Percentiles rank a stretch among this genome's conserved stretches.
Conservation (phyloP, 495 filamentous ascomycete species). For the Xylaria castorea region DNA sequence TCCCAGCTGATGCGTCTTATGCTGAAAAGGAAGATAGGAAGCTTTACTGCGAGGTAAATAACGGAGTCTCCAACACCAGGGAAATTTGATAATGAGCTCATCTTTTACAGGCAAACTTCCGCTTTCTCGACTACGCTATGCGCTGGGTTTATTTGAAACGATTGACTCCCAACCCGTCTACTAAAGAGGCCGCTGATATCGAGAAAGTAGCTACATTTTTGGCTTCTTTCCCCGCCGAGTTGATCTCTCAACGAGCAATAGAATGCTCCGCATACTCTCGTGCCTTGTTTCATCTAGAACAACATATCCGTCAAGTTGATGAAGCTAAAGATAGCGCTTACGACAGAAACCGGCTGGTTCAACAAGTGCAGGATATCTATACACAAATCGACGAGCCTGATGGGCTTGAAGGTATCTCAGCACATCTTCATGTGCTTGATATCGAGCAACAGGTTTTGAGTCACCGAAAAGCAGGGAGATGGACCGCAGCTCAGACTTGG, state of each 20-base stretch:
- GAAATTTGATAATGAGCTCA: not conserved
- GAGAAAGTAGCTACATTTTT: slow-evolving; percentile 54
- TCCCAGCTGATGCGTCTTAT: slow-evolving; percentile 57
- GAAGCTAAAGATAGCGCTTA: slow-evolving; percentile 44
- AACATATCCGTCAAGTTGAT: slow-evolving; percentile 69
- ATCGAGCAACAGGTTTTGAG: slow-evolving; percentile 92
- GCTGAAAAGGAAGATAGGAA: slow-evolving; percentile 71
- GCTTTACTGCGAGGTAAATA: slow-evolving; percentile 79
- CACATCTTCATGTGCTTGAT: slow-evolving; percentile 78
- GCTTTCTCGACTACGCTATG: slow-evolving; percentile 87
- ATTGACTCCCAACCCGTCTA: slow-evolving; percentile 42
- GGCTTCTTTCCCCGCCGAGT: slow-evolving; percentile 76
- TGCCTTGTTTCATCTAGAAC: slow-evolving; percentile 92
- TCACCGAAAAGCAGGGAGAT: slow-evolving; percentile 91
- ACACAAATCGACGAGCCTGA: slow-evolving; percentile 97
- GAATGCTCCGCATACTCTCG: slow-evolving; percentile 92
- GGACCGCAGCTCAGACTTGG: slow-evolving; percentile 98
- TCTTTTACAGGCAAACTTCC: slow-evolving; percentile 76
- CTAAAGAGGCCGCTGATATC: slow-evolving; percentile 45
- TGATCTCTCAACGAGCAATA: slow-evolving; percentile 83
- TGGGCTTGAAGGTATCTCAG: slow-evolving; percentile 92
- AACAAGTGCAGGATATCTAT: slow-evolving; percentile 89
- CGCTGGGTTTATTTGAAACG: slow-evolving; percentile 86
- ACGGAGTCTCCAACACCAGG: not conserved
- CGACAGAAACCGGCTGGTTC: slow-evolving; percentile 65